Base-by-base conservation (phyloP, 495 filamentous ascomycete species). In the Penicillium canescens region DNA sequence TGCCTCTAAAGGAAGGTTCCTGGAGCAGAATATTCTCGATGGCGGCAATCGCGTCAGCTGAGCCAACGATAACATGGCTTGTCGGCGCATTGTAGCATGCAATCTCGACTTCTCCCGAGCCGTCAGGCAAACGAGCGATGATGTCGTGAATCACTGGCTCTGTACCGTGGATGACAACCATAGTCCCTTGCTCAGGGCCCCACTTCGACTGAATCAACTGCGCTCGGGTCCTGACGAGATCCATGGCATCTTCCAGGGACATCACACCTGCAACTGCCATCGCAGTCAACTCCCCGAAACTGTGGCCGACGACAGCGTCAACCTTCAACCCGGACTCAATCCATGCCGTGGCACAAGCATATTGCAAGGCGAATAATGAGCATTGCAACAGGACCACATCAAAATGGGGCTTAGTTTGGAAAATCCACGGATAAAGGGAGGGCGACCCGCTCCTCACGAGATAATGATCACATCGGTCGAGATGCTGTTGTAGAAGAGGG, bases 391-490 rank as follows among this genome's bases (percentile, higher is more conserved):
- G 43, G 18, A 80, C 71, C 2, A 70, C 33, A 47, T 82, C 74
- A 0, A 52, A 2, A 9, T 78, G 57, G 0, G 78, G 63, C 0
- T 63, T 54, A 0, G 50, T 38, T n/a, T 73, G 52, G 46, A 83
- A 84, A 4, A 87, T 78, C 0, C 31, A 65, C 0, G 82, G 82
- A 43, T 68, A 78, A 12, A 85, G 63, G 16, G 74, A 61, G 0
- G 44, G 40, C 4, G 65, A 35, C 0, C 79, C 80, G 0, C 71
- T 3, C 0, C 56, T 51, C 3, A 35, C 42, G 1, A 66, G 50
- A 0, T 67, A 37, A 0, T 37, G 5, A 37, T 56, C 16, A 6
- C 26, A 31, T 4, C 2, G 5, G 24, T 55, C 37, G 2, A 86
- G 55, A 55, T 84, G 56, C n/a, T n/a, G n/a, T n/a, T n/a, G n/a